phyloP scores from a whole-genome alignment of 768 basidiomycete species.

The Boletus pseudopeckii region DNA sequence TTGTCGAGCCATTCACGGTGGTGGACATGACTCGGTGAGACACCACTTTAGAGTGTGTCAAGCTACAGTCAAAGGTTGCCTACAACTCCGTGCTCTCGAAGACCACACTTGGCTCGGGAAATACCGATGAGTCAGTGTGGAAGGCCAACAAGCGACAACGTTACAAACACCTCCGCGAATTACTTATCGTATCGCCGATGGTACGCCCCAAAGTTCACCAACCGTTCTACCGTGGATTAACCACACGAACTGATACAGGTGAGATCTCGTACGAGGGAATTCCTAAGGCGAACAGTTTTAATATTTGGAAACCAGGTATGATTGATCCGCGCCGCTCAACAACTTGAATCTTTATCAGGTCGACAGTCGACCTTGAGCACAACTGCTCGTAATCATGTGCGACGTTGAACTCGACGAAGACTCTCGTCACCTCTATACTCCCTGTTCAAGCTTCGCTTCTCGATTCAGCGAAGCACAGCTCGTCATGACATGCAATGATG shows the following conservation, averaged over 20 bases:
- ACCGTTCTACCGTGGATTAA: no score
- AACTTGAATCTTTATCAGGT: no score
- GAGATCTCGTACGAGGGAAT: neutral
- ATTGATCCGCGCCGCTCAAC: no score
- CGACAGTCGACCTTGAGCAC: neutral
- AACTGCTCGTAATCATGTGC: neutral
- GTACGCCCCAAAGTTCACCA: no score
- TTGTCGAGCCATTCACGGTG: neutral
- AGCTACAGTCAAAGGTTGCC: neutral
- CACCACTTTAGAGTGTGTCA: neutral
- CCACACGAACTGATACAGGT: neutral
- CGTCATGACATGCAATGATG: no score
- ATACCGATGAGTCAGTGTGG: neutral
- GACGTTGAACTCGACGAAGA: no score
- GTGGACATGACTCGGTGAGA: slow-evolving; percentile 5
- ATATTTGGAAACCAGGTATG: neutral
- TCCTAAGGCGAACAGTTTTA: neutral
- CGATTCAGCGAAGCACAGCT: no score
- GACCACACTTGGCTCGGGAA: neutral
- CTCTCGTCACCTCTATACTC: neutral
- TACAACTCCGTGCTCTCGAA: neutral
- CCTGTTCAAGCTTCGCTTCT: neutral
- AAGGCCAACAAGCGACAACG: no score
- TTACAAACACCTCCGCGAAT: no score
- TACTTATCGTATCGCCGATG: no score